Percentiles rank a stretch among this genome's conserved stretches.
These are phyloP conservation scores for Smittium culicis DNA, from an alignment of 371 early-diverging fungal species.

Conservation along the genomic window DNA sequence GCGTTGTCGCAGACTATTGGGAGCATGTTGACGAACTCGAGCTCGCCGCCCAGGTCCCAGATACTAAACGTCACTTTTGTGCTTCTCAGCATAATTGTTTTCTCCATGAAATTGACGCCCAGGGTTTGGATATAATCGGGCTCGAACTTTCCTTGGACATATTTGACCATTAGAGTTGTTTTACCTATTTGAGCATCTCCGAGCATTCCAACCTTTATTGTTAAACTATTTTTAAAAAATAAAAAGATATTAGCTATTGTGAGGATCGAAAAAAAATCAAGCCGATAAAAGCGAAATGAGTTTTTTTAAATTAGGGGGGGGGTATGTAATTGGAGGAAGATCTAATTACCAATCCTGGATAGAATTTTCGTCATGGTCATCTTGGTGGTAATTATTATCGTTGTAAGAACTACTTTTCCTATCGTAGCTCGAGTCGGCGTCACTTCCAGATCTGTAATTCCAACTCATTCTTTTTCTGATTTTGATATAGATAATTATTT, in stretches of 20 bases:
- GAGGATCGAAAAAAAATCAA: background rate
- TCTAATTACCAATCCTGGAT: background rate
- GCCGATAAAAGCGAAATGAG: background rate
- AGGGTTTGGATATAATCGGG: conserved; percentile 93
- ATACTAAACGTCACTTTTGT: conserved; percentile 94
- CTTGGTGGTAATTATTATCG: background rate
- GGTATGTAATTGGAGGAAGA: background rate
- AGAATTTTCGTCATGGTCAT: background rate
- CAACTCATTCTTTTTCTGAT: too few relatives aligned
- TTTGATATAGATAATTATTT: too few relatives aligned
- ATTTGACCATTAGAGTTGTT: conserved; percentile 95
- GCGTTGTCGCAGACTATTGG: conserved; percentile 93
- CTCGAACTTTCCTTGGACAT: conserved; percentile 92
- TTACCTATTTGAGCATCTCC: conserved; percentile 98
- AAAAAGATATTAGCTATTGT: background rate
- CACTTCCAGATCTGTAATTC: too few relatives aligned
- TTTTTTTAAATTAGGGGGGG: background rate
- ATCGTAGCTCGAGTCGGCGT: too few relatives aligned
- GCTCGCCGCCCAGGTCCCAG: conserved; percentile 98
- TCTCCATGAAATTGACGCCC: conserved; percentile 98
- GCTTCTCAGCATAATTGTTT: conserved; percentile 77
- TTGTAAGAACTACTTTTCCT: too few relatives aligned
- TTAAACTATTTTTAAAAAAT: conserved; percentile 3
- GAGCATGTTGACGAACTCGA: conserved; percentile 93
- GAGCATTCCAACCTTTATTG: conserved; percentile 86